Percentiles rank a stretch among this genome's conserved stretches.
Conservation (phyloP, 345 rosid genomes). For the Cochlearia excelsa region DNA sequence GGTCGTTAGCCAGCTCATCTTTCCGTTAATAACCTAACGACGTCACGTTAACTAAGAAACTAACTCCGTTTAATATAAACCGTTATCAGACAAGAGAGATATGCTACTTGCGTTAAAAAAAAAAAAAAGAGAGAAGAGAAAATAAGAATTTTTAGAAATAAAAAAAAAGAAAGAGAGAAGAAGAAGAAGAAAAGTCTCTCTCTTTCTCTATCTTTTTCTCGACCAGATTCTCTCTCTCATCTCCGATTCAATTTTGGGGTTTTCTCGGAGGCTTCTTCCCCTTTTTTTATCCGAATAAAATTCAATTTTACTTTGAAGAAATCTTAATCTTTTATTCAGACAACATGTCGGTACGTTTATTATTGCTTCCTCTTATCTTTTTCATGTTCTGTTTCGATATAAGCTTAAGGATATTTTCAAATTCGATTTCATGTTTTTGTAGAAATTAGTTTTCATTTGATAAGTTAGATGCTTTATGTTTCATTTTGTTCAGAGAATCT, state of each 20-base stretch:
- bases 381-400: background rate
- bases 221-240: conserved; percentile 27
- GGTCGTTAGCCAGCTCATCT: conserved; percentile 55
- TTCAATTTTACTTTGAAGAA: conserved; percentile 26
- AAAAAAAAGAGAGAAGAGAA: conserved; percentile 19
- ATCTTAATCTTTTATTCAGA: conserved; percentile 25
- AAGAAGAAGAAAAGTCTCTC: conserved; percentile 8
- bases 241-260: conserved; percentile 29
- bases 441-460: too few species aligned
- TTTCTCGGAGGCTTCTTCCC: conserved; percentile 36
- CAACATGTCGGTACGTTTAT: conserved; percentile 38
- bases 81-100: conserved; percentile 25
- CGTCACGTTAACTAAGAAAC: conserved; percentile 29
- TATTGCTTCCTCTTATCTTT: background rate
- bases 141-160: conserved; percentile 21
- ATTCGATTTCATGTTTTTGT: background rate
- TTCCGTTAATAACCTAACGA: conserved; percentile 23
- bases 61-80: conserved; percentile 36
- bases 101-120: background rate
- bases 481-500: too few species aligned
- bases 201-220: conserved; percentile 17
- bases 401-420: conserved; percentile 1
- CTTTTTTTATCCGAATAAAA: background rate
- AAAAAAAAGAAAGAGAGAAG: background rate
- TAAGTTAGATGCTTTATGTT: too few species aligned